Evolutionary conservation across 352 stramenopile genomes (phyloP).

Genomic region (Globisporangium radiosum): DNA sequence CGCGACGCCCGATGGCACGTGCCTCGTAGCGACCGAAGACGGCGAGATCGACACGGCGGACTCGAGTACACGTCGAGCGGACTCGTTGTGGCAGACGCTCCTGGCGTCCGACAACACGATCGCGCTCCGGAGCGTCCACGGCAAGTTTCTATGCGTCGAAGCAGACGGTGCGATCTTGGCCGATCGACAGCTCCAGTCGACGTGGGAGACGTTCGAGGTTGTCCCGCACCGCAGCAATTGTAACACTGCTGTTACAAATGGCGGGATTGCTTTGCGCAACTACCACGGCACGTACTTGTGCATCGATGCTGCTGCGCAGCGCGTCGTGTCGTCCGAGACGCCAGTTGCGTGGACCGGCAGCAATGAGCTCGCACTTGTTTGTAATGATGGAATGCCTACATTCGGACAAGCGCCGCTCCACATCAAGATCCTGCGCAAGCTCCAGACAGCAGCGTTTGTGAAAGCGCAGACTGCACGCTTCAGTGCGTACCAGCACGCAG

Average conservation of each 20-base stretch:
- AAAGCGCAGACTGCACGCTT: conserved; percentile 39
- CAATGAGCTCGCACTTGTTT: conserved; percentile 69
- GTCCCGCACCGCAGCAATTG: conserved; percentile 37
- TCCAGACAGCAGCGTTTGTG: conserved; percentile 56
- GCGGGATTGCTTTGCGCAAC: conserved; percentile 60
- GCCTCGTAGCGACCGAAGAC: conserved; percentile 59
- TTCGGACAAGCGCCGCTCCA: conserved; percentile 29
- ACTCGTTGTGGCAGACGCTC: conserved; percentile 72
- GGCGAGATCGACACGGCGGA: conserved; percentile 41
- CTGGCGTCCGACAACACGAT: conserved; percentile 49
- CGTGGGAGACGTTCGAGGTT: conserved; percentile 85
- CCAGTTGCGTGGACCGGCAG: conserved; percentile 68
- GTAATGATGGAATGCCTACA: conserved; percentile 39
- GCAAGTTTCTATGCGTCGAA: conserved; percentile 83
- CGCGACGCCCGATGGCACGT: conserved; percentile 55
- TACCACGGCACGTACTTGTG: conserved; percentile 78
- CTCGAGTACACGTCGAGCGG: conserved; percentile 13
- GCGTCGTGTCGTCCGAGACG: conserved; percentile 32
- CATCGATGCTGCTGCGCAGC: conserved; percentile 40
- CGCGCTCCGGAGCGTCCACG: conserved; percentile 65
- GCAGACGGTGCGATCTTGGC: conserved; percentile 64
- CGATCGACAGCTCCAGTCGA: conserved; percentile 68
- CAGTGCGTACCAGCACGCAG: conserved; percentile 38
- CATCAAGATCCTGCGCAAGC: conserved; percentile 68
- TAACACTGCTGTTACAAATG: conserved; percentile 6